A percentile compares a stretch with the other conserved stretches of the same genome.
Evolutionary conservation across 139 green algal genomes (phyloP).

Genomic region (Volvox reticuliferus): DNA sequence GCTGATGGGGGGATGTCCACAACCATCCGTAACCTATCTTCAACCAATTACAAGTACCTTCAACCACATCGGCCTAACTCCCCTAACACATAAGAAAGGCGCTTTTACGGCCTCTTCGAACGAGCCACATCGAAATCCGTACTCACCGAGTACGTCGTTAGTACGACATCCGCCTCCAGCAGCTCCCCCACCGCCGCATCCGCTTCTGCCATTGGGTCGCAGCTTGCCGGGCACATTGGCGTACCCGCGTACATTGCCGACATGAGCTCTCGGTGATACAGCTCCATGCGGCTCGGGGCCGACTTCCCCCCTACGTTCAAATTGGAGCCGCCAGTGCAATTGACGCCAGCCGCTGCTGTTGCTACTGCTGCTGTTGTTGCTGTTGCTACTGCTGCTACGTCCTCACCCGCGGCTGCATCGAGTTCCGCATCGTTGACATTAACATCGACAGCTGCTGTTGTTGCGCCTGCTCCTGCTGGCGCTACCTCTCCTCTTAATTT

Average conservation of each 20-base stretch:
- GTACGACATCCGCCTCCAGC: conserved; percentile 68
- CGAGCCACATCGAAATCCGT: too few relatives aligned
- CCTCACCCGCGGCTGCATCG: too few relatives aligned
- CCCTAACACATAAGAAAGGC: too few relatives aligned
- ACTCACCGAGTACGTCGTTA: conserved; percentile 75
- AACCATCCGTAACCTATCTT: too few relatives aligned
- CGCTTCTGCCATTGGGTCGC: conserved; percentile 59
- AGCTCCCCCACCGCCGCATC: conserved; percentile 53
- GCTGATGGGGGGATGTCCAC: too few relatives aligned
- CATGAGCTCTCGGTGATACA: background rate
- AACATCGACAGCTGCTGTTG: background rate
- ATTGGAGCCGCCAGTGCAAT: background rate
- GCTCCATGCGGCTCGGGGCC: background rate
- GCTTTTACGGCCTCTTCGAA: too few relatives aligned
- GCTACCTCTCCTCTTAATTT: too few relatives aligned
- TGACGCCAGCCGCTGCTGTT: background rate
- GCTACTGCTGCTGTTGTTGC: background rate
- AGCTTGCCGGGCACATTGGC: conserved; percentile 9
- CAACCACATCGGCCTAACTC: too few relatives aligned
- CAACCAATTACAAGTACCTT: too few relatives aligned
- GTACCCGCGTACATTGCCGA: conserved; percentile 40
- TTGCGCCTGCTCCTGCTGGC: too few relatives aligned
- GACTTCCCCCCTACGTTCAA: too few relatives aligned
- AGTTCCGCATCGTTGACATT: too few relatives aligned
- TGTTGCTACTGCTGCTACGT: background rate